phyloP scores from a whole-genome alignment of 306 rosid genomes.

The Parietaria judaica region DNA sequence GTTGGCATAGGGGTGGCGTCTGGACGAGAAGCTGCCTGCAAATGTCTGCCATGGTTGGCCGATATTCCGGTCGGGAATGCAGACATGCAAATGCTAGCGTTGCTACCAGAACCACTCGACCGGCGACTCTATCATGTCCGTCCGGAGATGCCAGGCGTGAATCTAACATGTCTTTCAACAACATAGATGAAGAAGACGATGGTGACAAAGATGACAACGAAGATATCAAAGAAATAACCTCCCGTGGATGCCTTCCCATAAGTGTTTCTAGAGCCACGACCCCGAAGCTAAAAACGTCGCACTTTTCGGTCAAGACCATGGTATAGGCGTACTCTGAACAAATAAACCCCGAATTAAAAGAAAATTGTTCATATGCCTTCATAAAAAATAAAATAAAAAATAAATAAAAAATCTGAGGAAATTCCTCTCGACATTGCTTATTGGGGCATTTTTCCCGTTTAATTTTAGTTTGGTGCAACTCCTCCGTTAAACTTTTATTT shows the following conservation, averaged over 20 bases:
- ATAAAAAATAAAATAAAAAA: too few relatives aligned
- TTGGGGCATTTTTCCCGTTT: too few relatives aligned
- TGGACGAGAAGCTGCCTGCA: conserved; percentile 9
- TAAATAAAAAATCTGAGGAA: too few relatives aligned
- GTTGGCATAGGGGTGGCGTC: neutral
- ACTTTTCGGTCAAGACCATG: conserved; percentile 12
- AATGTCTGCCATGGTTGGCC: conserved; percentile 18
- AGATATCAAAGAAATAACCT: conserved; percentile 6
- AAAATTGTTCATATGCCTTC: too few relatives aligned
- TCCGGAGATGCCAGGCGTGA: conserved; percentile 11
- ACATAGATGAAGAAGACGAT: neutral
- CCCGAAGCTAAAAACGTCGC: conserved; percentile 27
- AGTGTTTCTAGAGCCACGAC: conserved; percentile 27
- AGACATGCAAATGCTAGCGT: conserved; percentile 22
- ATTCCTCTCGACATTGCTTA: too few relatives aligned
- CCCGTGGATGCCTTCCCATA: conserved; percentile 25
- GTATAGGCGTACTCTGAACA: conserved; percentile 18
- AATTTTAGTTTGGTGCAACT: too few relatives aligned
- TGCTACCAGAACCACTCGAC: conserved; percentile 9
- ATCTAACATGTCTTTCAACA: conserved; percentile 18
- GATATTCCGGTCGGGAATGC: conserved; percentile 6
- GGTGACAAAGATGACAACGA: neutral
- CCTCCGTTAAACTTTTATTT: too few relatives aligned
- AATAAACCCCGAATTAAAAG: neutral
- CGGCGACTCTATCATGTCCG: neutral